Conservation (phyloP, 164 flowering plant genomes). For the Sedum album region DNA sequence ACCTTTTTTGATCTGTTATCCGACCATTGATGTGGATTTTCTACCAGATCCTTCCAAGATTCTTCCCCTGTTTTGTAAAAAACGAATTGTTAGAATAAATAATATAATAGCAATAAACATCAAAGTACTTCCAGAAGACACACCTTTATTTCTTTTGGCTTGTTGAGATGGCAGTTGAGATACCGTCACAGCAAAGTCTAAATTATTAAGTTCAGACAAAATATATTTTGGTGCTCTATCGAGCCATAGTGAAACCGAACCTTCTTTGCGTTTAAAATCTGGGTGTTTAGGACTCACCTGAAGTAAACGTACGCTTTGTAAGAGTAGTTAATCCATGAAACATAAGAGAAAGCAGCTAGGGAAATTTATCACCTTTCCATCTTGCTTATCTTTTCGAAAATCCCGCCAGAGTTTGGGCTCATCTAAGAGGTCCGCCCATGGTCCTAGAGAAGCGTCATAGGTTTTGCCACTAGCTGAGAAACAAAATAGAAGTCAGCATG, state of each 20-base stretch:
- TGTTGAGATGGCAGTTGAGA: constrained; percentile 7
- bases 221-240: constrained; percentile 36
- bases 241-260: constrained; percentile 39
- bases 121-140: neutral
- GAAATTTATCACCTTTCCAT: constrained; percentile 29
- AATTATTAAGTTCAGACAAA: constrained; percentile 22
- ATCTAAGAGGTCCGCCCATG: constrained; percentile 39
- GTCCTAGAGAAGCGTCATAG: constrained; percentile 8
- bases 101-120: neutral
- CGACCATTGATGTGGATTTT: constrained; percentile 64
- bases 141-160: constrained; percentile 15
- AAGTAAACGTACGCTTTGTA: neutral
- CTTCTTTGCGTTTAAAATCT: constrained; percentile 50
- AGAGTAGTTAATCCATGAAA: neutral
- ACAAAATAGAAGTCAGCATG: neutral
- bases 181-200: constrained; percentile 32
- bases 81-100: neutral
- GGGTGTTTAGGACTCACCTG: constrained; percentile 40
- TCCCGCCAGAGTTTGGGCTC: constrained; percentile 47
- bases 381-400: constrained; percentile 32
- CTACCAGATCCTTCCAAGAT: constrained; percentile 50
- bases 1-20: constrained; percentile 65
- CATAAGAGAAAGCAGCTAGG: neutral
- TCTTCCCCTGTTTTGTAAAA: constrained; percentile 19
- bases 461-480: constrained; percentile 19